Conservation (phyloP, 768 basidiomycete genomes). For the Mycena olivaceomarginata region DNA sequence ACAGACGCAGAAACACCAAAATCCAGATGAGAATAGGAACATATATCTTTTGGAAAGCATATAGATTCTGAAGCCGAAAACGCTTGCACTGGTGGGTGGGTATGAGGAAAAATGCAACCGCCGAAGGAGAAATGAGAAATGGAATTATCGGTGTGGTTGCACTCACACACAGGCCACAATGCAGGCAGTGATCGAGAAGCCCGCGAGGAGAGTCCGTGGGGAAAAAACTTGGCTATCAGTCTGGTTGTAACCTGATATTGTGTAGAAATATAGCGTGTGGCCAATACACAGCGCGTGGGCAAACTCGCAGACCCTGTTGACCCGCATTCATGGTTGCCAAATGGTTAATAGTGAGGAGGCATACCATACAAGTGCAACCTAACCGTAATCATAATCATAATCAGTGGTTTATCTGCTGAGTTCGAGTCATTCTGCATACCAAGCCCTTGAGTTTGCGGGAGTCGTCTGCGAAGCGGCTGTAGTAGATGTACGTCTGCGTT, state of each 20-base stretch:
- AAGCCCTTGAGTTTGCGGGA: not conserved
- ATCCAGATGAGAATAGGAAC: slow-evolving; percentile 15
- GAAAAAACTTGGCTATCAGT: not conserved
- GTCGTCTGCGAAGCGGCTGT: not conserved
- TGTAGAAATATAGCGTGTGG: no score
- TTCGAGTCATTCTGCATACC: not conserved
- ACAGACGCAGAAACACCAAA: not conserved
- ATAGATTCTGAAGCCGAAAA: slow-evolving; percentile 25
- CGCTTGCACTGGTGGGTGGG: slow-evolving; percentile 22
- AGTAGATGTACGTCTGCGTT: not conserved
- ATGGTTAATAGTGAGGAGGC: no score
- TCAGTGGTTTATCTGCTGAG: not conserved
- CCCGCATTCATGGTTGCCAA: no score
- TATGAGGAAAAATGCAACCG: not conserved
- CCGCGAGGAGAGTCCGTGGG: not conserved
- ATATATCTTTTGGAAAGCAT: slow-evolving; percentile 15
- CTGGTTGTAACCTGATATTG: no score
- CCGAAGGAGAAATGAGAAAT: no score
- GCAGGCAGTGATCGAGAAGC: slow-evolving; percentile 1
- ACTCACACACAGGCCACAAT: slow-evolving; percentile 6
- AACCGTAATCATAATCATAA: not conserved
- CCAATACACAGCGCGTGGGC: no score
- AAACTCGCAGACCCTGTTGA: no score
- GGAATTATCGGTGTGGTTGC: not conserved
- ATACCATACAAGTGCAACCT: not conserved